Conservation (phyloP, 768 basidiomycete genomes). For the Neoboletus magnificus region DNA sequence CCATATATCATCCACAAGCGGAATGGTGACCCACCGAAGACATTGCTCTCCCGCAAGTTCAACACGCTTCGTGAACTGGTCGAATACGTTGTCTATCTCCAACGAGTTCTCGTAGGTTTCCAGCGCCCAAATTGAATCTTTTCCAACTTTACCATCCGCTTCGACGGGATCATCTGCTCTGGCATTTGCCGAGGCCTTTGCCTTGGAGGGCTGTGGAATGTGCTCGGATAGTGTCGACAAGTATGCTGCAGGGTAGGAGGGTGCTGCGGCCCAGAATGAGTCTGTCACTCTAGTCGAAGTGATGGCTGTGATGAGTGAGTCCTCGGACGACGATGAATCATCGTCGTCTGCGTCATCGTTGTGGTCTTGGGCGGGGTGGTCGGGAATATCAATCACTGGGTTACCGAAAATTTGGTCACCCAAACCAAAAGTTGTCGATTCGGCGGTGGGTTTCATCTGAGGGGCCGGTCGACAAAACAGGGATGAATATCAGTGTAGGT, state of each 20-base stretch:
- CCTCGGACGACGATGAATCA: slow-evolving; percentile 38
- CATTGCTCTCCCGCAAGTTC: slow-evolving; percentile 77
- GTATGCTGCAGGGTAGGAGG: slow-evolving; percentile 66
- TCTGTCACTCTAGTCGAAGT: slow-evolving; percentile 51
- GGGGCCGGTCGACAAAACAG: not conserved
- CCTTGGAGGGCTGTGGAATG: slow-evolving; percentile 54
- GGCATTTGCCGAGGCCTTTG: slow-evolving; percentile 40
- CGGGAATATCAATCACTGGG: slow-evolving; percentile 14
- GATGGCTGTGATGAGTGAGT: slow-evolving; percentile 56
- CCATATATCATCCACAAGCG: not conserved
- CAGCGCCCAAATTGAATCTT: slow-evolving; percentile 55
- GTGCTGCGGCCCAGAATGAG: slow-evolving; percentile 65
- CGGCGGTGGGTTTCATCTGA: slow-evolving; percentile 27
- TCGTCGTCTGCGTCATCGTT: slow-evolving; percentile 37
- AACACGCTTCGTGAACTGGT: slow-evolving; percentile 75
- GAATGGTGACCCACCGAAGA: slow-evolving; percentile 54
- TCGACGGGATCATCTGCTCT: slow-evolving; percentile 43
- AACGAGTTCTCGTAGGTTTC: slow-evolving; percentile 83
- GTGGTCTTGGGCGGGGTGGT: slow-evolving; percentile 10
- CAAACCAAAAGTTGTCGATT: slow-evolving; percentile 46
- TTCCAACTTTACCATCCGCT: slow-evolving; percentile 40
- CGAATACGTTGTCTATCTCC: slow-evolving; percentile 81
- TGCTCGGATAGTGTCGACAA: slow-evolving; percentile 75
- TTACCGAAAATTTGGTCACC: slow-evolving; percentile 68
- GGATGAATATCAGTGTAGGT: not conserved